Evolutionary conservation across 2,329 filamentous ascomycete genomes (phyloP).

Genomic region (Ophiosphaerella narmari): DNA sequence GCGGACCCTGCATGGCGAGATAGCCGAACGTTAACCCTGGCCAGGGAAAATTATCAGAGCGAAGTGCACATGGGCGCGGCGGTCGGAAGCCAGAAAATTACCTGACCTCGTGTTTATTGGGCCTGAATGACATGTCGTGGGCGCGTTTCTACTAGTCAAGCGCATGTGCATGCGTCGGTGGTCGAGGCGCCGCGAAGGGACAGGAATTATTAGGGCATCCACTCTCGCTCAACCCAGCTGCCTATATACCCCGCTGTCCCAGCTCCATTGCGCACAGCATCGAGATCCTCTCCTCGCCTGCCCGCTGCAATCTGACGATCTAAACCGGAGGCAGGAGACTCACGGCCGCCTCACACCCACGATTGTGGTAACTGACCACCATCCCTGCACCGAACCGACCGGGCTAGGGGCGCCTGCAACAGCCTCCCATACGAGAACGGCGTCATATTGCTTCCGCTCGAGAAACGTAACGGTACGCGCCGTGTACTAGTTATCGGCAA

Average conservation of each 20-base stretch:
- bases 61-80: constrained; percentile 1
- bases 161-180: background rate
- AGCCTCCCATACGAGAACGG: constrained; percentile 25
- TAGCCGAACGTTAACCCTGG: constrained; percentile 11
- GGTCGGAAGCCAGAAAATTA: constrained; percentile 3
- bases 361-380: background rate
- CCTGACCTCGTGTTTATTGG: constrained; percentile 4
- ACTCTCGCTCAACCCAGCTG: background rate
- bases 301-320: constrained; percentile 16
- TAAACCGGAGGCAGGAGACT: background rate
- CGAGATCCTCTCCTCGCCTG: constrained; percentile 12
- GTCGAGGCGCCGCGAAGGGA: too few species aligned
- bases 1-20: constrained; percentile 13
- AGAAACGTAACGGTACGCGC: constrained; percentile 14
- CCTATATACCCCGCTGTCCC: background rate
- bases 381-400: constrained; percentile 27
- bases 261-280: background rate
- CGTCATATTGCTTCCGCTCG: constrained; percentile 32
- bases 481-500: constrained; percentile 23
- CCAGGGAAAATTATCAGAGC: constrained; percentile 1
- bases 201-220: background rate
- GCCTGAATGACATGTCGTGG: constrained; percentile 3
- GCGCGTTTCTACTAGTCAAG: constrained; percentile 3
- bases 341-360: constrained; percentile 13
- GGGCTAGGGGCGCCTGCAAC: constrained; percentile 25